phyloP scores from a whole-genome alignment of 2,329 filamentous ascomycete genomes.

The Dothideomycetes sp. region DNA sequence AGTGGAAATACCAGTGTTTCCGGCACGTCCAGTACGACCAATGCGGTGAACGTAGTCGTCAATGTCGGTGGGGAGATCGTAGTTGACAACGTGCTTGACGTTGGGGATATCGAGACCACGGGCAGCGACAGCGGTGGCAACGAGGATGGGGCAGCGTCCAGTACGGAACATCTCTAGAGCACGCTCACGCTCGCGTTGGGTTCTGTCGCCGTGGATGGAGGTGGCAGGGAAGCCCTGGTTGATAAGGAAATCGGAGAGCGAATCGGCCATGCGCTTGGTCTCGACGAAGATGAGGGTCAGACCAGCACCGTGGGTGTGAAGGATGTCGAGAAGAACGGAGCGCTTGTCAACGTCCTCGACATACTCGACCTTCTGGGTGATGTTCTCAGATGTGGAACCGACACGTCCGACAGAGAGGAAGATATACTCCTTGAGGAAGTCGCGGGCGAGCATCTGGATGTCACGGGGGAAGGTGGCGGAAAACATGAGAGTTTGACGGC shows the following conservation, averaged over 20 bases:
- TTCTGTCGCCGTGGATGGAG: constrained; percentile 96
- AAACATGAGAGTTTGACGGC: constrained; percentile 98
- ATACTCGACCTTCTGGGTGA: constrained; percentile 97
- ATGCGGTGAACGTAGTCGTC: constrained; percentile 99
- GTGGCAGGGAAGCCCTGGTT: constrained; percentile 98
- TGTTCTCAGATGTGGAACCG: constrained; percentile 99
- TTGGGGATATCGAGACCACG: constrained; percentile 82
- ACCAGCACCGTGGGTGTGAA: constrained; percentile 83
- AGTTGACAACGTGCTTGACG: constrained; percentile 96
- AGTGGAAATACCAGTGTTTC: constrained; percentile 96
- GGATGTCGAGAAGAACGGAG: constrained; percentile 91
- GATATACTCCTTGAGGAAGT: constrained; percentile 98
- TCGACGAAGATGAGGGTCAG: constrained; percentile 97
- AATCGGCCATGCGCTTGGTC: constrained; percentile 99
- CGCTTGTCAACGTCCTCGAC: constrained; percentile 96
- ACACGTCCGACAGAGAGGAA: constrained; percentile 98
- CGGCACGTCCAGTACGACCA: constrained; percentile 98
- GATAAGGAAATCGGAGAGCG: constrained; percentile 93
- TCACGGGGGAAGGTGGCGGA: constrained; percentile 98
- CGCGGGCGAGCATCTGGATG: constrained; percentile 96
- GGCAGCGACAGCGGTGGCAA: constrained; percentile 93
- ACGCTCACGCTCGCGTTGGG: constrained; percentile 96
- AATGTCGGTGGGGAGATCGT: constrained; percentile 96
- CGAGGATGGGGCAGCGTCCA: constrained; percentile 87
- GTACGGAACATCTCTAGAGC: constrained; percentile 96